Base-by-base conservation (phyloP, 2,329 filamentous ascomycete genomes). In the Fusarium sp. region DNA sequence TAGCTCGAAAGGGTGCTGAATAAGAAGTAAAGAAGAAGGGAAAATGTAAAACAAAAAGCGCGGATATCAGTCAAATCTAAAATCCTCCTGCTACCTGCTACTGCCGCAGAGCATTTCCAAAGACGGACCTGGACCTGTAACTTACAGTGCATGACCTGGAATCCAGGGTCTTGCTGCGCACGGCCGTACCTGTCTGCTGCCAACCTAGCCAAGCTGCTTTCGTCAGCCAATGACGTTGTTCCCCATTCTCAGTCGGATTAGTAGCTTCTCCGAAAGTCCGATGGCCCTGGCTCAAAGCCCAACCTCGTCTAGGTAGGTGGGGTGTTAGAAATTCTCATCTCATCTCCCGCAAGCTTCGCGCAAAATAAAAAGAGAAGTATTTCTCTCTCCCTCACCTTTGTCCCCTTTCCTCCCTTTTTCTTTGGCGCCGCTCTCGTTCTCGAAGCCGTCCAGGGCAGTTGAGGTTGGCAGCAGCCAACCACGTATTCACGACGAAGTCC, bases 391-490 rank as follows among this genome's bases (percentile, higher is more conserved):
- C 45, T 58, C 55, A 45, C 39, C 40, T 36, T 48, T 55, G 12
- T 34, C 12, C 13, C 54, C 31, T 28, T 25, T 42, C 32, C 52
- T 60, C 61, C 44, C 40, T 59, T 64, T 61, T 46, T 53, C 59
- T 51, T 65, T 57, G 60, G 48, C 66, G 61, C 46, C 64, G 61
- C 65, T 70, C 56, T 56, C 64, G 41, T 68, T 53, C 47, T 58
- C 53, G 60, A 70, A 67, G 70, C 69, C 73, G 67, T 66, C 63
- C 65, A 44, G 55, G 60, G 69, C 66, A 67, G 67, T 70, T 71
- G 67, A 75, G 77, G 79, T 80, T 81, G 78, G 75, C 69, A 69
- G 58, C 75, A 76, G 79, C 78, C 78, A 65, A 67, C 70, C 71
- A 68, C 41, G 39, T 50, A 53, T 65, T 73, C 78, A 79, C 65